Evolutionary conservation across 2,329 filamentous ascomycete species (phyloP), one percentile per base, ranked within the genome.

Genomic region (Cadophora sp.): DNA sequence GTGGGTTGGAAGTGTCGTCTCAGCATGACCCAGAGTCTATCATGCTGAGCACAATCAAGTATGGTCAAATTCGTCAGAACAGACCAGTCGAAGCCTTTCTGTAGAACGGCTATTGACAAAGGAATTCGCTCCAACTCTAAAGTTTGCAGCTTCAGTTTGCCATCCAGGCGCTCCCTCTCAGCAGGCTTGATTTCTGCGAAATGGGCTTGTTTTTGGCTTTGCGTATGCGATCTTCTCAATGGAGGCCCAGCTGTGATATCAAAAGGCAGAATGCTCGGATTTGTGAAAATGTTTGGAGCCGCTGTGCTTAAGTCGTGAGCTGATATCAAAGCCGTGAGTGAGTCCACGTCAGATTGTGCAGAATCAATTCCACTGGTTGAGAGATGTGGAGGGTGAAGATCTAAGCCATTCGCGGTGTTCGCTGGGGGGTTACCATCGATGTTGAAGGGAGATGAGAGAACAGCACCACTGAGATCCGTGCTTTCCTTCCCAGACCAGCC

Each of bases 121-220:
- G 87, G 85, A 2, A 95, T 85, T 27, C 91, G 86, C 78, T 96
- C 92, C 1, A 96, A 82, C 78, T 94, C 91, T 11, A 96, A 81
- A 1, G 84, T 87, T 66, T 92, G 88, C n/a, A 96, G 80, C 68
- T 83, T 85, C 18, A 96, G 80, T 72, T 87, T 87, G 41, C 84
- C 84, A 39, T 86, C 83, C 1, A 87, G 78, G 22, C 81, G 78
- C 50, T 81, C 81, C 70, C 79, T 76, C 55, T 72, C 75, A 47
- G 70, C 59, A 36, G 70, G 70, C 33, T 72, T 62, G 16, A 51
- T 66, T 64, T 76, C 73, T 4, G 70, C 63, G 43, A 74, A 73
- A 43, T 72, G 68, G 20, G 72, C 68, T 39, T 74, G 72, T 63
- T 68, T 73, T 27, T 70, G 66, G 45, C 56, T 72, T 33, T 72